Base-by-base conservation (phyloP, 257 asterid species). In the Fraxinus anomala region DNA sequence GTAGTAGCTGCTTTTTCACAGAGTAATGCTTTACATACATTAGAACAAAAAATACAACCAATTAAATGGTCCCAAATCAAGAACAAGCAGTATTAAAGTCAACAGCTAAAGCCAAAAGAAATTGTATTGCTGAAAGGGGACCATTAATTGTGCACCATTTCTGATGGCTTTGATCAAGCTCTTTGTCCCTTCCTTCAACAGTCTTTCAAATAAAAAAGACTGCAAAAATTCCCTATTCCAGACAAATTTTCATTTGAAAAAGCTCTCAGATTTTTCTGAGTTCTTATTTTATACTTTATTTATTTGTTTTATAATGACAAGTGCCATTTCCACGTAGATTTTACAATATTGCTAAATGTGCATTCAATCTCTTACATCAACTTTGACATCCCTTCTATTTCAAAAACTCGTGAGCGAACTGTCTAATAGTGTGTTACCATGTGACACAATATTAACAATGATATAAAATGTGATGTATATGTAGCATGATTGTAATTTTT, bases 51-150 rank as follows among this genome's bases (percentile, higher is more conserved):
- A 68, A 42, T 68, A 17, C 76, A 54, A 67, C 49, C 73, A 69
- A 74, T 39, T 82, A 89, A 73, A 81, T 24, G 77, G 85, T 86
- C 85, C 33, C 79, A 59, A 21, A 59, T 8, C 30, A 21, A 59
- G 74, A 77, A 81, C 85, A 70, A 72, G 51, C 49, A 82, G 70
- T 66, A 59, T 77, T 75, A 79, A 71, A 80, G 89, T 86, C 90
- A 83, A 83, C 82, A 78, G 76, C 78, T 70, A 83, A 71, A 30
- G 44, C 85, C 85, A 83, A 88, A 77, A 73, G 68, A 79, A 67
- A 75, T 85, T 89, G 90, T 84, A 37, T 37, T 7, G 87, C 72
- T 82, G 81, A 72, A 2, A 79, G 86, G 89, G 92, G 94, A 85
- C 91, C 93, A 80, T 73, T 42, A 10, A 23, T 72, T 74, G 73